Percentiles rank a stretch among this genome's conserved stretches.
These are phyloP conservation scores for Syzygium malaccense DNA, from an alignment of 441 rosid genomes.

Conservation along the genomic window DNA sequence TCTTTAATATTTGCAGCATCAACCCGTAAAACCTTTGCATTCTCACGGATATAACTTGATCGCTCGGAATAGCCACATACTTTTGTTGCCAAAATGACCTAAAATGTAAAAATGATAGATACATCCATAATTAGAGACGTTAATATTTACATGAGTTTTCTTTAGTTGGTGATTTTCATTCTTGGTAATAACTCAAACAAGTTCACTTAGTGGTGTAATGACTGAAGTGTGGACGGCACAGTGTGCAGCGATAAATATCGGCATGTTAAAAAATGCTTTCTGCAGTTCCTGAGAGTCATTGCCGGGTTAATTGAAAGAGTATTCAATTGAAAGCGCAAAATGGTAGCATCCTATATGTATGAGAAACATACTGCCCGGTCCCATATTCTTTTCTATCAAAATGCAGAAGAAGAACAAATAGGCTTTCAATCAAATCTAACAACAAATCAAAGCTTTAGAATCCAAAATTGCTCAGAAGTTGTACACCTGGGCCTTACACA, in stretches of 20 bases:
- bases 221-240: neutral
- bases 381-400: neutral
- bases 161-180: neutral
- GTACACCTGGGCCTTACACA: neutral
- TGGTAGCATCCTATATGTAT: neutral
- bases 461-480: neutral
- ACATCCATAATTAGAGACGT: neutral
- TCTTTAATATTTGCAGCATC: conserved; percentile 87
- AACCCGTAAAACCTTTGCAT: conserved; percentile 55
- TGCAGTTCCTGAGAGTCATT: neutral
- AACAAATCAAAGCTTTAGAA: neutral
- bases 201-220: neutral
- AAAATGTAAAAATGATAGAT: neutral
- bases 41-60: conserved; percentile 45
- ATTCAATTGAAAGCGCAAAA: neutral
- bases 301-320: neutral
- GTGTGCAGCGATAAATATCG: neutral
- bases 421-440: neutral
- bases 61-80: conserved; percentile 75
- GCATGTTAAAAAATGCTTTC: neutral
- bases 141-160: neutral
- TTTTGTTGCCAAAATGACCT: conserved; percentile 92
- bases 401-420: neutral
- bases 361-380: neutral
- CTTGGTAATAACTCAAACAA: neutral